Conservation (phyloP, 2,329 filamentous ascomycete species). For the Metarhizium robertsii region DNA sequence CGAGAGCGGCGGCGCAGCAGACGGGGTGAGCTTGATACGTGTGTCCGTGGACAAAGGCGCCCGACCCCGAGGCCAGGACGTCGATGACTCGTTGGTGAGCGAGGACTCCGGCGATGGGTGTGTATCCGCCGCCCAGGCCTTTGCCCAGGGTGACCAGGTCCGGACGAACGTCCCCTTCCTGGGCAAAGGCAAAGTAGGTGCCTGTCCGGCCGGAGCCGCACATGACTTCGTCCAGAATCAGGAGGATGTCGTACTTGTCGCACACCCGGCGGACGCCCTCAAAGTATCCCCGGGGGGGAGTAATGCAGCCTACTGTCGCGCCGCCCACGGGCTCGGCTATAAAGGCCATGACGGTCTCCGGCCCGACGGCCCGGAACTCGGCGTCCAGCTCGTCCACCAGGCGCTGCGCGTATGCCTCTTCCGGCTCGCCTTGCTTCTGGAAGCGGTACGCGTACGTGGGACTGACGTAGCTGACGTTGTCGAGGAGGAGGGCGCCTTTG, state of each 20-base stretch:
- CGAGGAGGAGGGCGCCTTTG: constrained; percentile 24
- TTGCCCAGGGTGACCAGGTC: constrained; percentile 62
- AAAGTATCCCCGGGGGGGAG: constrained; percentile 59
- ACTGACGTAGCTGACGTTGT: constrained; percentile 50
- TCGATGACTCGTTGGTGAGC: constrained; percentile 41
- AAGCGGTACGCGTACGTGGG: constrained; percentile 59
- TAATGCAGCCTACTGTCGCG: constrained; percentile 57
- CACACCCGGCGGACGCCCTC: constrained; percentile 59
- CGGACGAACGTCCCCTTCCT: constrained; percentile 42
- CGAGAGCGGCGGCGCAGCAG: constrained; percentile 51
- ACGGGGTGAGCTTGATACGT: constrained; percentile 54
- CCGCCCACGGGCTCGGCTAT: constrained; percentile 67
- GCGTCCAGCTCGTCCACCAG: constrained; percentile 56
- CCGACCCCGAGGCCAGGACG: constrained; percentile 26
- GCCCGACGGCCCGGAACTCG: constrained; percentile 55
- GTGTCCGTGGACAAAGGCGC: constrained; percentile 41
- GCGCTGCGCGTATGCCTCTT: constrained; percentile 48
- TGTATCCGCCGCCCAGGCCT: constrained; percentile 54
- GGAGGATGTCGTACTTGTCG: constrained; percentile 58
- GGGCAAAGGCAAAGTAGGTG: constrained; percentile 52
- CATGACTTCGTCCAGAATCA: constrained; percentile 78
- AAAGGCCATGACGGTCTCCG: constrained; percentile 60
- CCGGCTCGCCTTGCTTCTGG: constrained; percentile 39
- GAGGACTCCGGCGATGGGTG: constrained; percentile 51
- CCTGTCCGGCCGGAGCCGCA: constrained; percentile 54